These are phyloP conservation scores for Venturia asperata DNA, from an alignment of 2,329 filamentous ascomycete genomes.

Conservation along the genomic window DNA sequence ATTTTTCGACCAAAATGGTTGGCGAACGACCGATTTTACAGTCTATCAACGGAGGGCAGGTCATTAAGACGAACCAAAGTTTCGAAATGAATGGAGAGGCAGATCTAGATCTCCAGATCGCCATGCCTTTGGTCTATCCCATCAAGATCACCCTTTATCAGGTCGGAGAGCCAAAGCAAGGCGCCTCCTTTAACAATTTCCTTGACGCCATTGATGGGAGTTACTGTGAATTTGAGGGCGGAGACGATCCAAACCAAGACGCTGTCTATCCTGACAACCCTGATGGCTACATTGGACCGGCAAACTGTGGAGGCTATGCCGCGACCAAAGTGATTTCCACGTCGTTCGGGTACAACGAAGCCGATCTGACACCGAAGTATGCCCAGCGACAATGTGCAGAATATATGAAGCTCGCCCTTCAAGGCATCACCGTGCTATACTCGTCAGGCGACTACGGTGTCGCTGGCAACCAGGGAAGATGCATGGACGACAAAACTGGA, in stretches of 20 bases:
- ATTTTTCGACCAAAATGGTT: conserved; percentile 37
- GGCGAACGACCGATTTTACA: conserved; percentile 41
- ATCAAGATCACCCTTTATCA: conserved; percentile 18
- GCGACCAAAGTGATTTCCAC: conserved; percentile 32
- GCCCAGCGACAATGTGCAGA: conserved; percentile 35
- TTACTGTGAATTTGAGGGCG: conserved; percentile 19
- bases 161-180: conserved; percentile 37
- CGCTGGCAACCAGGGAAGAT: conserved; percentile 21
- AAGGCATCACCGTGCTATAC: conserved; percentile 36
- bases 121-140: conserved; percentile 16
- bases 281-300: conserved; percentile 27
- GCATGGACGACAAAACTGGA: conserved; percentile 40
- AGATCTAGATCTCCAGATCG: conserved; percentile 20
- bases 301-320: conserved; percentile 16
- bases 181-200: conserved; percentile 22
- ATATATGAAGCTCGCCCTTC: conserved; percentile 35
- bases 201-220: conserved; percentile 18
- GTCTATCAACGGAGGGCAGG: conserved; percentile 41
- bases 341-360: conserved; percentile 37
- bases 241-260: conserved; percentile 36
- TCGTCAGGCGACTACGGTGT: conserved; percentile 35
- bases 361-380: conserved; percentile 33
- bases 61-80: conserved; percentile 21
- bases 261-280: conserved; percentile 43
- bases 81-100: conserved; percentile 20